Evolutionary conservation across 805 yeast species (phyloP).

Genomic region (Myxozyma monticola): DNA sequence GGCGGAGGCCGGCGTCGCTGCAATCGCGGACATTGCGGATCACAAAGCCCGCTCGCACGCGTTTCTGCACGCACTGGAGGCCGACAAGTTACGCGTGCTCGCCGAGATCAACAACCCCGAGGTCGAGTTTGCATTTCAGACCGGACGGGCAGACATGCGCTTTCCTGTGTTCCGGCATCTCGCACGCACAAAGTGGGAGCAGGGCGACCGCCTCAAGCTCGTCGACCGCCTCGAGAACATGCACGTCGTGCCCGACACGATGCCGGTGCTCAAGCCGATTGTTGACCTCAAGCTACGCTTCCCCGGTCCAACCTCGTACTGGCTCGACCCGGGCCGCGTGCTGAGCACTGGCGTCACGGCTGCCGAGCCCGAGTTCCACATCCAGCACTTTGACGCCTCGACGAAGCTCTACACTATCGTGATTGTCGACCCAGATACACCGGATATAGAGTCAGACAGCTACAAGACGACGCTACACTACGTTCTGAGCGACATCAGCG

Average conservation of each 20-base stretch:
- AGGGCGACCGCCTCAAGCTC: constrained; percentile 65
- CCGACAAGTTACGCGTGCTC: constrained; percentile 45
- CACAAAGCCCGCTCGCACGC: constrained; percentile 7
- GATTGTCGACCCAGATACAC: constrained; percentile 88
- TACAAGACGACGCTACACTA: constrained; percentile 62
- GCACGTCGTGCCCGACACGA: constrained; percentile 86
- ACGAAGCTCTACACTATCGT: constrained; percentile 69
- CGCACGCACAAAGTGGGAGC: constrained; percentile 71
- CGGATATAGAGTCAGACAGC: constrained; percentile 68
- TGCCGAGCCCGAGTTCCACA: constrained; percentile 72
- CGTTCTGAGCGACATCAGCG: constrained; percentile 15
- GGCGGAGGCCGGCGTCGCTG: constrained; percentile 1
- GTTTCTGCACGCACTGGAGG: background rate
- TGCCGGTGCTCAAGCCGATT: constrained; percentile 82
- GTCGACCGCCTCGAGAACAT: constrained; percentile 92
- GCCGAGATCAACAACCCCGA: constrained; percentile 84
- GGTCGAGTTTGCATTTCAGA: constrained; percentile 64
- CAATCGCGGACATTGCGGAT: constrained; percentile 5
- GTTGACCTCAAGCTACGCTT: constrained; percentile 76
- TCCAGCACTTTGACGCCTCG: constrained; percentile 66
- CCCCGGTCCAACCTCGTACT: constrained; percentile 57
- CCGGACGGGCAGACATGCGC: constrained; percentile 58
- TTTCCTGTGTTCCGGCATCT: constrained; percentile 79
- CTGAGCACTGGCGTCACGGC: constrained; percentile 72
- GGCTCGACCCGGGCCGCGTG: constrained; percentile 77